phyloP scores from a whole-genome alignment of 169 alveolate species.

The Eimeria maxima region DNA sequence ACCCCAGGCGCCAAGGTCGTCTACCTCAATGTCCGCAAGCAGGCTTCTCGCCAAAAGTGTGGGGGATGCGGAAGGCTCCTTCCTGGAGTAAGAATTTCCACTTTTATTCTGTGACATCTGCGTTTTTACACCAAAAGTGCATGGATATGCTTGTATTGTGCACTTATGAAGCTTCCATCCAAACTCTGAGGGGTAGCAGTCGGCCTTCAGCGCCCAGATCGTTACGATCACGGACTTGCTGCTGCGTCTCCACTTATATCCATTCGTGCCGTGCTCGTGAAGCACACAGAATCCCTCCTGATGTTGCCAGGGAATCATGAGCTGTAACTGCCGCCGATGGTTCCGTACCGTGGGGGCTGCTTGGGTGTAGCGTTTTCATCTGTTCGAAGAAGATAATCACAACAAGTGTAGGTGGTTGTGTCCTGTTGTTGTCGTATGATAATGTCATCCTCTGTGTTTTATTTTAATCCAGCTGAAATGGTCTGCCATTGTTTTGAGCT shows the following conservation, averaged over 20 bases:
- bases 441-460: too few species aligned
- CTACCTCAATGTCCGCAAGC: slow-evolving; percentile 88
- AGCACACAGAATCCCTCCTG: not conserved
- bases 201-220: not conserved
- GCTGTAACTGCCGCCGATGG: not conserved
- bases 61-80: slow-evolving; percentile 89
- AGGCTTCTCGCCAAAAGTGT: slow-evolving; percentile 89
- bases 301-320: not conserved
- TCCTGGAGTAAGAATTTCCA: slow-evolving; percentile 85
- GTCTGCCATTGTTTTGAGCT: not conserved
- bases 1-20: slow-evolving; percentile 94
- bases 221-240: not conserved
- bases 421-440: not conserved
- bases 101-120: not conserved
- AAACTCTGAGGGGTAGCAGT: not conserved
- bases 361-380: not conserved
- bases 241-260: not conserved
- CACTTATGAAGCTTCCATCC: not conserved
- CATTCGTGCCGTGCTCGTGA: not conserved
- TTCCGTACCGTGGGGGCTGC: not conserved
- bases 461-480: too few species aligned
- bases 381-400: not conserved
- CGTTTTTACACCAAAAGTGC: not conserved
- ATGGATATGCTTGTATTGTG: not conserved
- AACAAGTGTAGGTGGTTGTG: not conserved